Evolutionary conservation across 129 eudicot genomes (phyloP), one percentile per base, ranked within the genome.

Genomic region (Logfia minima): DNA sequence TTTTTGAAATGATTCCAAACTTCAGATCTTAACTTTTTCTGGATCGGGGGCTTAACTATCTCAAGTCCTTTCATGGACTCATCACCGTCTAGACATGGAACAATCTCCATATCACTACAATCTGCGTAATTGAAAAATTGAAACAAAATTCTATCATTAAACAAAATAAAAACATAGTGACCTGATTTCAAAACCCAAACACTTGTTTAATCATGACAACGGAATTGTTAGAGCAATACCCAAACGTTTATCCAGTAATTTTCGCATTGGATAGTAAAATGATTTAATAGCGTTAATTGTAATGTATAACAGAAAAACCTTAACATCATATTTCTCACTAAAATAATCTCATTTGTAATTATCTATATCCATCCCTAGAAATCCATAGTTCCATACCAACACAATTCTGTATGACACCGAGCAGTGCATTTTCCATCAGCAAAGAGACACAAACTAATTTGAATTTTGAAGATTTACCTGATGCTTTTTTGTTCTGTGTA

Each of bases 401-500:
- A 60, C 31, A 60, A 26, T 9, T 60, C 17, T 60, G 13, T 60
- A 60, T 60, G 48, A 48, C 5, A 48, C 55, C 55, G 6, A 48
- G n/a, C 55, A 48, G 6, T 48, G 55, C 13, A 14, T 48, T 48
- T 48, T 71, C 82, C 75, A 70, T 71, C 76, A 48, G 51, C 24
- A 77, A 55, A 68, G 19, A 74, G 66, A 55, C 39, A 53, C 34
- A 29, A 24, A 64, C 23, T 82, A 41, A 29, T 72, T 69, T 23
- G 28, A 45, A 31, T 55, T 83, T 81, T 48, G 61, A 74, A 22
- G 81, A 66, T 68, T 85, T 85, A 68, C 89, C 79, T 7, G 76
- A 80, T 35, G 87, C 77, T 72, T 85, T 88, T 52, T 41, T 39
- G 80, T 81, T 88, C 70, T 86, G 84, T 56, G 83, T 85, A 64